Percentiles rank a stretch among this genome's conserved stretches.
Evolutionary conservation across 768 basidiomycete genomes (phyloP).

Genomic region (Rhizopogon vulgaris): DNA sequence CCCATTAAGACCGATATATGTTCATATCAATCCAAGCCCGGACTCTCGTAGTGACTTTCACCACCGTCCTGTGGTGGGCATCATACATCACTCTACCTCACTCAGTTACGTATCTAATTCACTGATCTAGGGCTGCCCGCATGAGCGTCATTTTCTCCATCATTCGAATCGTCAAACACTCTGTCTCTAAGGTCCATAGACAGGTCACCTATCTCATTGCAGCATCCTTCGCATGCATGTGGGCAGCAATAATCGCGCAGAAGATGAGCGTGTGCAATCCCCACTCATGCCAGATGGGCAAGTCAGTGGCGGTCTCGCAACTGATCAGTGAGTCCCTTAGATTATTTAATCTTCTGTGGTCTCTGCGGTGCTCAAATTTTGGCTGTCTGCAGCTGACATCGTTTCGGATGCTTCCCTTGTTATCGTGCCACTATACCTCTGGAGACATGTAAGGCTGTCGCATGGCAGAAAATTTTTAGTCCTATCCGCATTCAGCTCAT

Average conservation of each 20-base stretch:
- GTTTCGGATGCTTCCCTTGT: neutral
- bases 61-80: no score
- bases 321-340: neutral
- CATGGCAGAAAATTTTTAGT: neutral
- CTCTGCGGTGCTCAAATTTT: neutral
- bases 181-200: neutral
- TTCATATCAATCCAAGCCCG: neutral
- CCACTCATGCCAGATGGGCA: neutral
- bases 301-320: neutral
- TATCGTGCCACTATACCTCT: neutral
- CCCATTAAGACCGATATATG: no score
- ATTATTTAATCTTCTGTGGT: neutral
- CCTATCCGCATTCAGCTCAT: neutral
- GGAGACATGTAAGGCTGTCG: neutral
- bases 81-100: no score
- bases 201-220: neutral
- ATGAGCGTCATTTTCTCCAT: conserved; percentile 1
- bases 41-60: no score
- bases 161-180: neutral
- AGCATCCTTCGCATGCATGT: neutral
- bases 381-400: neutral
- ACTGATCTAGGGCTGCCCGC: neutral
- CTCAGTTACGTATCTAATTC: neutral
- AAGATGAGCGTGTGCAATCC: neutral
- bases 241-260: neutral